A percentile compares a stretch with the other conserved stretches of the same genome.
Evolutionary conservation across 1,284 basidiomycete species (phyloP).

Genomic region (Ceratobasidium sp.): DNA sequence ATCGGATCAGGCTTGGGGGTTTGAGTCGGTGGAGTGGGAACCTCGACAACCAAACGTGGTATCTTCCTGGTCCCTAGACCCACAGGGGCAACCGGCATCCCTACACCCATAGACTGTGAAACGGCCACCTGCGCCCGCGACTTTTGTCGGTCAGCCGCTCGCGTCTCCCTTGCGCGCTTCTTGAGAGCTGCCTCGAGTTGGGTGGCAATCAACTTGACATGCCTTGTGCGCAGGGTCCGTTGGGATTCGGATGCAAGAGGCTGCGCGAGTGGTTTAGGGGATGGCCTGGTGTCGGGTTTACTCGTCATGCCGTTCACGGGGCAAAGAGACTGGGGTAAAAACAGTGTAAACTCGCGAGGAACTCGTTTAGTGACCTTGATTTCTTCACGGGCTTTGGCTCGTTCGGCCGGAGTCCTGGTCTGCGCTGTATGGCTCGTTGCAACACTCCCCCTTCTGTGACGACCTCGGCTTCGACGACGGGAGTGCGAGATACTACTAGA

Average conservation of each 20-base stretch:
- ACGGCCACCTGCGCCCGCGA: background rate
- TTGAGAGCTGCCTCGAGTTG: constrained; percentile 64
- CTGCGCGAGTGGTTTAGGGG: constrained; percentile 31
- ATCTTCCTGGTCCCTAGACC: constrained; percentile 1
- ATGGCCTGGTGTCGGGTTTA: constrained; percentile 40
- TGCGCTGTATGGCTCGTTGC: constrained; percentile 61
- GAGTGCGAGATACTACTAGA: constrained; percentile 55
- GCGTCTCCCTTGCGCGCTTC: constrained; percentile 51
- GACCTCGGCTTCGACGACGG: constrained; percentile 54
- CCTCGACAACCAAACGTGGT: constrained; percentile 37
- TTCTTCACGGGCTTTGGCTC: constrained; percentile 71
- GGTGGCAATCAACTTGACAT: constrained; percentile 68
- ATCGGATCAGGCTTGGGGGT: constrained; percentile 19
- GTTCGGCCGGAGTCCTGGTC: constrained; percentile 68
- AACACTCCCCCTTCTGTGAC: constrained; percentile 60
- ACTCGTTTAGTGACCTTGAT: constrained; percentile 62
- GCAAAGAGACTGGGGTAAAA: constrained; percentile 64
- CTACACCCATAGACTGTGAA: background rate
- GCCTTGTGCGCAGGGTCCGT: constrained; percentile 68
- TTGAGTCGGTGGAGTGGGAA: constrained; percentile 35
- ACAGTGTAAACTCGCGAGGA: constrained; percentile 75
- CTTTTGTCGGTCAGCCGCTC: constrained; percentile 31
- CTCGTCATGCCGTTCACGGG: constrained; percentile 46
- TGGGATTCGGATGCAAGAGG: constrained; percentile 52
- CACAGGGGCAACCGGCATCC: constrained; percentile 16